Evolutionary conservation across 2,329 filamentous ascomycete genomes (phyloP).

Genomic region (Exophiala oligosperma): DNA sequence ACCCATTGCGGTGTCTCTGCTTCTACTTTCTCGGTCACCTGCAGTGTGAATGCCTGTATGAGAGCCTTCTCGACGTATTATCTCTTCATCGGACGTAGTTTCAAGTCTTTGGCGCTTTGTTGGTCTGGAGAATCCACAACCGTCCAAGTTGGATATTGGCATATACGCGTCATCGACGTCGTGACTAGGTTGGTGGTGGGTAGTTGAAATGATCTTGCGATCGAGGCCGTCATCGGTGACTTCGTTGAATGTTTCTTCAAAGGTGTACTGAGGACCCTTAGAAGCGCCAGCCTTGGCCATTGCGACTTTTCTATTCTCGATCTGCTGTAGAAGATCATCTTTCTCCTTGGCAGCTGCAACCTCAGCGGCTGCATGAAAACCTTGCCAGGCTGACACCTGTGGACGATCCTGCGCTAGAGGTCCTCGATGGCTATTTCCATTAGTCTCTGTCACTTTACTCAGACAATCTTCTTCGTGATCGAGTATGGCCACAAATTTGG

Average conservation of each 20-base stretch:
- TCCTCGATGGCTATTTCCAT: constrained; percentile 13
- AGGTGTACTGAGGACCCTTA: constrained; percentile 27
- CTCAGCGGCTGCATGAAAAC: constrained; percentile 37
- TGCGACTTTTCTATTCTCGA: constrained; percentile 21
- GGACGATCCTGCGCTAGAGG: not conserved
- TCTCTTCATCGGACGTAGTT: not conserved
- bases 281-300: constrained; percentile 15
- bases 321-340: constrained; percentile 32
- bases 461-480: constrained; percentile 41
- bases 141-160: constrained; percentile 26
- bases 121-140: constrained; percentile 21
- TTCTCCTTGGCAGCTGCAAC: constrained; percentile 37
- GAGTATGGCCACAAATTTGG: constrained; percentile 73
- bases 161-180: not conserved
- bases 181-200: constrained; percentile 3
- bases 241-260: constrained; percentile 41
- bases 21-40: constrained; percentile 1
- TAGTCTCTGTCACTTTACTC: not conserved
- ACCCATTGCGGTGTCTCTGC: not conserved
- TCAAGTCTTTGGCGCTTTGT: constrained; percentile 18
- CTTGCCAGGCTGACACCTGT: constrained; percentile 40
- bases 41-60: too few species aligned
- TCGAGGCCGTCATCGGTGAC: constrained; percentile 25
- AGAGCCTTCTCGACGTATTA: not conserved
- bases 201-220: constrained; percentile 13